Evolutionary conservation across 495 filamentous ascomycete species (phyloP), one percentile per base, ranked within the genome.

Genomic region (Bryoglossum gracile): DNA sequence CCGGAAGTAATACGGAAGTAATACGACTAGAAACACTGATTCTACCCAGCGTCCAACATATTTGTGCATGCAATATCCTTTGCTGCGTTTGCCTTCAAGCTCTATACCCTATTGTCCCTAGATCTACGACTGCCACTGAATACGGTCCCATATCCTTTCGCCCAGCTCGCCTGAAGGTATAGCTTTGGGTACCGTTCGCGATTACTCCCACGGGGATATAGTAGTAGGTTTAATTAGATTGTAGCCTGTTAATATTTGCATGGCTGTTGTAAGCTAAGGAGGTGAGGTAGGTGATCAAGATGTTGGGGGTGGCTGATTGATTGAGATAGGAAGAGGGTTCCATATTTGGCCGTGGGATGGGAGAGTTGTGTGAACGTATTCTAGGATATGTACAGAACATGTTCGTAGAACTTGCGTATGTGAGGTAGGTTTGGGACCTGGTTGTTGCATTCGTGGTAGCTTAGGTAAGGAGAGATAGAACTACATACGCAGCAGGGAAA

Each of bases 81-180:
- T 5, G 6, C 26, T 6, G 26, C 26, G 26, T 13, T 30, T 30
- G 26, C 13, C 13, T 5, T 30, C 5, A 30, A 13, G 13, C 26
- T 13, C 13, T 30, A 13, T 6, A 13, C 26, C 26, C 26, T 13
- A 30, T 30, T 5, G 26, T 30, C 2, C 45, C 45, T 38, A 50
- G 74, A 47, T 74, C 71, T 45, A 71, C 49, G 9, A 72, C 68
- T 18, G 67, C 69, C 3, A 71, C 55, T 67, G 62, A 72, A 72
- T 48, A 51, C 66, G 50, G 68, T 40, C 23, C 37, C 52, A 23
- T 68, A 63, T 34, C 71, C 71, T 16, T 67, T 62, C 6, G 61
- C 53, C 17, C 57, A 61, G 14, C 65, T 61, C 2, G 68, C 71
- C n/a, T n/a, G n/a, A n/a, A n/a, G n/a, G n/a, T n/a, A n/a, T n/a